Percentiles rank a stretch among this genome's conserved stretches.
Evolutionary conservation across 2,329 filamentous ascomycete species (phyloP).

Genomic region (Ceratocystiopsis brevicomis): DNA sequence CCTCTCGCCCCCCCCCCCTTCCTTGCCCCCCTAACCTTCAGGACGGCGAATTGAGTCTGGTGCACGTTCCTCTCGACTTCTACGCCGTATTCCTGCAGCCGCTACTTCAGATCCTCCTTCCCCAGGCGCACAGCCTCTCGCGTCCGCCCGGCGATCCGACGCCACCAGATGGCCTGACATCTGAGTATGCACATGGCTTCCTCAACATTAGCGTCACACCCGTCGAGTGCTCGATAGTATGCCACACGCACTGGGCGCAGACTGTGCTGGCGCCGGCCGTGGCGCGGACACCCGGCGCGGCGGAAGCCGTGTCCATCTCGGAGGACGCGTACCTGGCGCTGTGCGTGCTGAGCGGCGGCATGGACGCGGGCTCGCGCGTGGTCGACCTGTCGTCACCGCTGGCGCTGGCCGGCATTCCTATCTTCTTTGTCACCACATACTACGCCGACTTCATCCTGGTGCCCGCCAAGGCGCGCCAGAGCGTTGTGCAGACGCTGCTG

Average conservation of each 20-base stretch:
- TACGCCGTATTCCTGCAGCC: conserved; percentile 67
- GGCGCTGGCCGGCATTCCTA: conserved; percentile 79
- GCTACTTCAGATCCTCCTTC: conserved; percentile 69
- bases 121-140: conserved; percentile 29
- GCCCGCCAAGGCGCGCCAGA: conserved; percentile 51
- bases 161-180: conserved; percentile 26
- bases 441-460: conserved; percentile 95
- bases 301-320: conserved; percentile 49
- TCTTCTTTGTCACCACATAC: conserved; percentile 98
- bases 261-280: conserved; percentile 51
- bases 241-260: conserved; percentile 54
- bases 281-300: conserved; percentile 33
- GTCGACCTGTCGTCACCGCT: conserved; percentile 81
- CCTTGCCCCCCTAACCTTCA: neutral
- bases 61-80: conserved; percentile 71
- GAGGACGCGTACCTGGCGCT: conserved; percentile 73
- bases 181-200: conserved; percentile 51
- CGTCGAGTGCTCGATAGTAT: conserved; percentile 82
- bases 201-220: conserved; percentile 87
- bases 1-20: neutral
- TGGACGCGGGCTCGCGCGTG: conserved; percentile 80
- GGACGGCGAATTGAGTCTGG: conserved; percentile 73
- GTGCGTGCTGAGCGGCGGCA: conserved; percentile 72
- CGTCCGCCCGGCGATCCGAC: conserved; percentile 10
- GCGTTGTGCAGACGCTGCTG: conserved; percentile 59